Evolutionary conservation across 208 protist species (phyloP).

Genomic region (Acanthamoeba castellanii): DNA sequence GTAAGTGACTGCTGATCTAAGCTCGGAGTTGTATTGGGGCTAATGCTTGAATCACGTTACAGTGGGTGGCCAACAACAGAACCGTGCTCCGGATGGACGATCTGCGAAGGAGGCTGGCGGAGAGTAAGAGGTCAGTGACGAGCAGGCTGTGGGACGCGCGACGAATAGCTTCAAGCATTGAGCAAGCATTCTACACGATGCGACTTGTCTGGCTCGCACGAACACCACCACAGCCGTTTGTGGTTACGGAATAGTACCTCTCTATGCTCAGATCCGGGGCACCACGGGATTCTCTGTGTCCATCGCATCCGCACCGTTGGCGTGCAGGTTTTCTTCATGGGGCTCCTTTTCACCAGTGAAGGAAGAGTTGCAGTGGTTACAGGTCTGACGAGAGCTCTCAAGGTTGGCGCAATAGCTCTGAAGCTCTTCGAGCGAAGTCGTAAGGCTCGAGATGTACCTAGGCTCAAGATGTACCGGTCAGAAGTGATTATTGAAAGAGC

Average conservation of each 20-base stretch:
- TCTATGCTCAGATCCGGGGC: neutral
- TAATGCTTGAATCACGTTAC: neutral
- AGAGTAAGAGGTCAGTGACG: neutral
- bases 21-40: neutral
- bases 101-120: neutral
- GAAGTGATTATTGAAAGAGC: neutral
- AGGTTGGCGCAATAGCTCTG: constrained; percentile 30
- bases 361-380: neutral
- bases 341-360: neutral
- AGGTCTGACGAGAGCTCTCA: neutral
- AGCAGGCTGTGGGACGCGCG: neutral
- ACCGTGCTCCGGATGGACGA: neutral
- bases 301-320: neutral
- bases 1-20: neutral
- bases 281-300: neutral
- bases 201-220: neutral
- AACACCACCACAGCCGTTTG: neutral
- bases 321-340: too few species aligned
- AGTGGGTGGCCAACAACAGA: neutral
- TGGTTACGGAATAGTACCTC: neutral
- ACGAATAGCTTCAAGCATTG: neutral
- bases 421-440: constrained; percentile 31
- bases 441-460: constrained; percentile 34
- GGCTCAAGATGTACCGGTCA: neutral
- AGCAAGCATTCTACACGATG: constrained; percentile 11